Percentiles rank a stretch among this genome's conserved stretches.
These are phyloP conservation scores for Cyamopsis tetragonoloba DNA, from an alignment of 306 rosid genomes.

Conservation along the genomic window DNA sequence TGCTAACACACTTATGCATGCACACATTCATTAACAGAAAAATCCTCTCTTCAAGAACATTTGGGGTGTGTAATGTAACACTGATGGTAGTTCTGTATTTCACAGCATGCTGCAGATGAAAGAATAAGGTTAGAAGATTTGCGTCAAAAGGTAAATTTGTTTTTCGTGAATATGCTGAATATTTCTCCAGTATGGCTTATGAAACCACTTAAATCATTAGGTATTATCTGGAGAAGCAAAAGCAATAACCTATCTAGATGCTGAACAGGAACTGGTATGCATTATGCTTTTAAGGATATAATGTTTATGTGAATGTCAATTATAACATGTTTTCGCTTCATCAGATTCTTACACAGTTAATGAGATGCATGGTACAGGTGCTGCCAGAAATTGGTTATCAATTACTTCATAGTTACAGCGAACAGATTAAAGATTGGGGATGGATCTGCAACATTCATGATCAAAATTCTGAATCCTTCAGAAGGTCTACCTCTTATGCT, in stretches of 20 bases:
- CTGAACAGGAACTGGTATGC: slow-evolving; percentile 81
- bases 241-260: slow-evolving; percentile 58
- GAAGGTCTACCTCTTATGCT: slow-evolving; percentile 43
- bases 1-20: neutral
- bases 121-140: slow-evolving; percentile 87
- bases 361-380: slow-evolving; percentile 42
- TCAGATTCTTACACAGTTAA: slow-evolving; percentile 22
- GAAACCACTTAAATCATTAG: slow-evolving; percentile 36
- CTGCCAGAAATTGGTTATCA: slow-evolving; percentile 86
- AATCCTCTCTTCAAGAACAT: neutral
- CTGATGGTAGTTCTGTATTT: slow-evolving; percentile 7
- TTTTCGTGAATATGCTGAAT: slow-evolving; percentile 17
- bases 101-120: slow-evolving; percentile 98
- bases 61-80: slow-evolving; percentile 32
- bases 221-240: slow-evolving; percentile 83
- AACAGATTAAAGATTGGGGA: slow-evolving; percentile 78
- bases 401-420: slow-evolving; percentile 64
- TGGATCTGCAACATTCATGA: slow-evolving; percentile 82
- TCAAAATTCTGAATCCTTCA: slow-evolving; percentile 62
- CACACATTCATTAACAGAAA: neutral
- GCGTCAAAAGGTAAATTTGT: slow-evolving; percentile 66
- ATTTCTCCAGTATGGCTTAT: slow-evolving; percentile 23
- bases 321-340: slow-evolving; percentile 19
- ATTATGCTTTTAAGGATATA: slow-evolving; percentile 28
- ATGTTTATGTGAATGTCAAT: neutral